Evolutionary conservation across 1,284 basidiomycete species (phyloP), one percentile per base, ranked within the genome.

Genomic region (Sporisorium reilianum): DNA sequence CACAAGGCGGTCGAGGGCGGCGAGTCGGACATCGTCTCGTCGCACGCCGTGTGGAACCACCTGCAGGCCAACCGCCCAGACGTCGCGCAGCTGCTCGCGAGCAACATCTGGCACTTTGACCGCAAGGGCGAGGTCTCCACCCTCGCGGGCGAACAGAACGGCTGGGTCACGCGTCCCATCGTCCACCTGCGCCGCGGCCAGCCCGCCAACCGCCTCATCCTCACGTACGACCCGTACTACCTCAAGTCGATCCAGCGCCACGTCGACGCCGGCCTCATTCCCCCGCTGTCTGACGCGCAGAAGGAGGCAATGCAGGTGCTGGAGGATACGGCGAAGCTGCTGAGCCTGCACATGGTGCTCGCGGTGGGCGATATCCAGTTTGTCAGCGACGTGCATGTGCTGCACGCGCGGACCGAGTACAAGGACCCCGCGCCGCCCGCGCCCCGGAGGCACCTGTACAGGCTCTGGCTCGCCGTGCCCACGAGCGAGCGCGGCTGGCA

Each of bases 361-460:
- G 80, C 85, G 25, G 84, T 87, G 5, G 86, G 86, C 34, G 86
- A 87, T 45, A 55, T 77, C 25, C 72, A 76, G 53, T 78, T 71
- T 34, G 74, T 78, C 5, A 53, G 52, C 32, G 73, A 71, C 51
- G 79, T 83, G 3, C 86, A 86, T 65, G 83, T 85, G 52, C 76
- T 86, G 64, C 86, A 87, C 60, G 85, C 86, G 0, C 75, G 86
- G 28, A 87, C 86, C 5, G 86, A 85, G 26, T 87, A 87, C 75
- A 82, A 75, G 52, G 86, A 87, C 66, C 83, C 85, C 51, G 79
- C 82, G 3, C 82, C 85, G 0, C 85, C 85, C 1, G 77, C 76
- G 4, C 84, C 85, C 1, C 75, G 85, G 20, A 74, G 86, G 32
- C 86, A 87, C 66, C 80, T 87, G 44, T 82, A 87, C 65, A 79